Evolutionary conservation across 495 filamentous ascomycete species (phyloP), one percentile per base, ranked within the genome.

Genomic region (Clohesyomyces aquaticus): DNA sequence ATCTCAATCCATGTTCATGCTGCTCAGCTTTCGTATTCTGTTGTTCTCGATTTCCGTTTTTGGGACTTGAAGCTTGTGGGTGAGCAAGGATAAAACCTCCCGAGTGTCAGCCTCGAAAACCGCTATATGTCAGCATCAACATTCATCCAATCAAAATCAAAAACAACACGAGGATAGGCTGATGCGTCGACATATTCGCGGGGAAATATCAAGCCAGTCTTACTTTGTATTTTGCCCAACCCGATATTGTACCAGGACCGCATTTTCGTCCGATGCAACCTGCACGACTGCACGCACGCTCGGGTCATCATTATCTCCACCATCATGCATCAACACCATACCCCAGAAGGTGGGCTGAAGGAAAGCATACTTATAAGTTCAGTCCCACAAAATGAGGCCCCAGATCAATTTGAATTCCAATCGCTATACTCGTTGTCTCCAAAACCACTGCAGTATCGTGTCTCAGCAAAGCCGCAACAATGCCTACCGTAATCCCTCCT

Each of bases 401-500:
- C n/a, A 16, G 6, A 4, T 46, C n/a, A 16, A 46, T 21, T 21
- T 46, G 25, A 27, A 14, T 49, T 27, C 35, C 19, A 12, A 49
- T 32, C 45, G 9, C 43, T 18, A 6, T 46, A 49, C 56, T 22
- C 32, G 8, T 25, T 19, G 21, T 51, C 46, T 28, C 47, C 27
- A 19, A 23, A 16, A 9, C 26, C 1, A 23, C n/a, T n/a, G n/a
- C n/a, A n/a, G n/a, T n/a, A n/a, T n/a, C n/a, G n/a, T n/a, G n/a
- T n/a, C n/a, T n/a, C n/a, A n/a, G n/a, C n/a, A n/a, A n/a, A n/a
- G n/a, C n/a, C n/a, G n/a, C n/a, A n/a, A n/a, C 25, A 35, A 62
- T 62, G 59, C 59, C 59, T 28, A 54, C 59, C 32, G 59, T 62
- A 28, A 35, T 62, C n/a, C 48, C 48, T n/a, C 48, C 59, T 9